phyloP scores from a whole-genome alignment of 1,284 basidiomycete genomes.

The Puccinia polysora region DNA sequence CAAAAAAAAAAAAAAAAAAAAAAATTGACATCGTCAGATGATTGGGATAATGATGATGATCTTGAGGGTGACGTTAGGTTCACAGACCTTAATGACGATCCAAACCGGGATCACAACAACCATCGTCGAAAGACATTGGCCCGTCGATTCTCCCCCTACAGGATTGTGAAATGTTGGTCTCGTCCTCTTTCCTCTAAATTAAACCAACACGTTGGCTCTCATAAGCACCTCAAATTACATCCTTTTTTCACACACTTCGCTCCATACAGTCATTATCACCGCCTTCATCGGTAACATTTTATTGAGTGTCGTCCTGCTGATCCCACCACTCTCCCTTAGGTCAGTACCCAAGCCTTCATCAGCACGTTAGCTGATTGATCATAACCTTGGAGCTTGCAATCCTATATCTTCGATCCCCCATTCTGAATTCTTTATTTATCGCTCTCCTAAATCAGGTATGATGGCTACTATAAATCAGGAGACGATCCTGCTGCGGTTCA shows the following conservation, averaged over 20 bases:
- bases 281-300: conserved; percentile 40
- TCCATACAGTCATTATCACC: conserved; percentile 4
- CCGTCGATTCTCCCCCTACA: conserved; percentile 41
- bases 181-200: not conserved
- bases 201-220: not conserved
- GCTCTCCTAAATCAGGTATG: no score
- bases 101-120: conserved; percentile 7
- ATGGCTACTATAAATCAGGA: conserved; percentile 15
- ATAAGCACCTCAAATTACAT: not conserved
- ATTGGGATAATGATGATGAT: conserved; percentile 44
- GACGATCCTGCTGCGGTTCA: not conserved
- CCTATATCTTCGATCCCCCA: not conserved
- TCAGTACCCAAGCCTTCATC: no score
- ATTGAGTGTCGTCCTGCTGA: conserved; percentile 5
- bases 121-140: conserved; percentile 30
- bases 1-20: no score
- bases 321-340: conserved; percentile 32
- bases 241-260: not conserved
- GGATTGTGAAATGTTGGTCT: conserved; percentile 32
- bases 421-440: not conserved
- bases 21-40: no score
- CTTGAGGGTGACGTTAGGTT: conserved; percentile 35
- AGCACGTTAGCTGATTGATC: no score
- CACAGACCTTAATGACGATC: conserved; percentile 27
- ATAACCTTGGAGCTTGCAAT: no score